Base-by-base conservation (phyloP, 176 grass and related monocot species). In the Juncus effusus region DNA sequence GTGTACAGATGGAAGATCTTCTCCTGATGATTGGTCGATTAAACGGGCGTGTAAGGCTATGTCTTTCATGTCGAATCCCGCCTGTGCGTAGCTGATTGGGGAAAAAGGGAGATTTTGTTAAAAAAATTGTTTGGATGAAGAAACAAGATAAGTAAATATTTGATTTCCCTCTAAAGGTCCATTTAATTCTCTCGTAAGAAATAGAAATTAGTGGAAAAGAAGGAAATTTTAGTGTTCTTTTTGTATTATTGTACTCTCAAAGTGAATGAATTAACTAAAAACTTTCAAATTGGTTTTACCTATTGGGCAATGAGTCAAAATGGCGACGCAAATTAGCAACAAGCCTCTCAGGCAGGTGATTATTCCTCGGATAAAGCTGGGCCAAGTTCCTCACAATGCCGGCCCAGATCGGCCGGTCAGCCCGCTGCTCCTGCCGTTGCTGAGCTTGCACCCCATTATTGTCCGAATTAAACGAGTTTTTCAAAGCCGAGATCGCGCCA, bases 11-110 rank as follows among this genome's bases (percentile, higher is more conserved):
- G 83, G 83, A 19, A 89, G 81, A 59, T 99, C 95, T 74, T 90
- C 89, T 42, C 75, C 78, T 16, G 64, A 56, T 1, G 83, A 80
- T 64, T 99, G 95, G 67, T 99, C 95, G 13, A 94, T 84, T 60
- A 99, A 80, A 11, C 89, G 83, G 38, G 86, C 95, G 45, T 94
- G 95, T 57, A 90, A 49, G 38, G 91, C 85, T 51, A 99, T 84
- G 56, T 93, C 94, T 75, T 93, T 93, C 85, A 99, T 99, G 79
- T 99, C 89, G 65, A 93, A 99, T 62, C 94, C 94, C 35, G 83
- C 89, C 69, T 99, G 94, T 42, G 78, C 85, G 14, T 99, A 93
- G 83, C 88, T 99, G 85, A 78, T 77, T 52, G 19, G 19, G 19
- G 36, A n/a, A 61, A 49, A 37, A 13, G 28, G 42, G 13, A 14